Evolutionary conservation across 495 filamentous ascomycete genomes (phyloP).

Genomic region (Cercophora newfieldiana): DNA sequence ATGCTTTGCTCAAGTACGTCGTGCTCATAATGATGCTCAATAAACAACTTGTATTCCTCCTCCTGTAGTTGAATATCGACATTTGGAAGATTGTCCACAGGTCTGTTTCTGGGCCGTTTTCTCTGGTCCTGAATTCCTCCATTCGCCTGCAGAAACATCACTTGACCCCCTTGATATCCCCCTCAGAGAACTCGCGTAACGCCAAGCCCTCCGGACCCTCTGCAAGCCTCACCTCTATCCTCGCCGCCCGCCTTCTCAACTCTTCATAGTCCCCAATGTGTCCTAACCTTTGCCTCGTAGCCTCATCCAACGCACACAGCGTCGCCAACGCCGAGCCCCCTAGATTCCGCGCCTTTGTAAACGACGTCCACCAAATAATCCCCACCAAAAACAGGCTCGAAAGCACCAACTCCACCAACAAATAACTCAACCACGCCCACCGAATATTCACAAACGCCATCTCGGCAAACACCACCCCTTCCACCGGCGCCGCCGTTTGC

Average conservation of each 20-base stretch:
- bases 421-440: not conserved
- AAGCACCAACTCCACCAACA: not conserved
- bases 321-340: conserved; percentile 1
- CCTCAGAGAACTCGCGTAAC: not conserved
- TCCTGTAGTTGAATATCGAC: too few species aligned
- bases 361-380: not conserved
- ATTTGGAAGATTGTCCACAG: too few species aligned
- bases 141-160: too few species aligned
- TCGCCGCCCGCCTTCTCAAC: not conserved
- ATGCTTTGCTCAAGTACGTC: too few species aligned
- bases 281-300: not conserved
- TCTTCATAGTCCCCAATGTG: conserved; percentile 3
- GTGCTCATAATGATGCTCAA: too few species aligned
- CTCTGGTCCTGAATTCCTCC: too few species aligned
- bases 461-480: not conserved
- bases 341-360: not conserved
- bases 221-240: not conserved
- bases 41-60: too few species aligned
- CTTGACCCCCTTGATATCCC: not conserved
- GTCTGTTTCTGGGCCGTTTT: too few species aligned
- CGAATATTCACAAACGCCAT: not conserved
- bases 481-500: not conserved
- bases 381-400: not conserved
- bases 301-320: conserved; percentile 4
- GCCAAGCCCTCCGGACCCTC: not conserved